Base-by-base conservation (phyloP, 805 yeast species). In the Lachancea mirantina region DNA sequence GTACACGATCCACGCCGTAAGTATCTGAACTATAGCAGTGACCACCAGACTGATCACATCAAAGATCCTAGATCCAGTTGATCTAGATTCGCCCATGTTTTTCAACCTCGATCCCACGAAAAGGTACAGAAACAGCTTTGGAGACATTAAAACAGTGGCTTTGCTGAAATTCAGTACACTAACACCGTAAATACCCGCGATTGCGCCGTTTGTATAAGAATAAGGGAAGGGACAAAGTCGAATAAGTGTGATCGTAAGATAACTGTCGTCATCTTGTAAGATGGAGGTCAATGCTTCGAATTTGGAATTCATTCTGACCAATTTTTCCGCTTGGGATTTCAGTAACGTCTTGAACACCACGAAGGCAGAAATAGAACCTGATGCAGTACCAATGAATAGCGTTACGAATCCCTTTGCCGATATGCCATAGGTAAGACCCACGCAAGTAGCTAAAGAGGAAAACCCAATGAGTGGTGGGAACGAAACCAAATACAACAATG, bases 401-500 rank as follows among this genome's bases (percentile, higher is more conserved):
- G 84, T 52, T 3, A 79, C 66, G 92, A 94, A 92, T 0, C 95
- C 96, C 26, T 64, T 52, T 26, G 65, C 58, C 8, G 77, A 67
- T 39, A 84, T 70, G 1, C 96, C 97, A 54, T 78, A 92, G 6
- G 80, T 70, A 72, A 85, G 75, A 2, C 97, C 98, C 4, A 76
- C 64, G 10, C 79, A 51, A 28, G 81, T 68, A 13, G 80, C 69
- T 13, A 83, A 55, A 14, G 78, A 67, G 4, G 89, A 70, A 59
- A 78, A 88, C 1, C 98, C 98, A 20, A 85, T 57, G 45, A 89
- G 42, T 1, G 97, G 98, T 2, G 98, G 97, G 63, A 89, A 88
- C 0, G 92, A 76, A 4, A 88, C 87, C 2, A 68, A 17, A 43
- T 79, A 71, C 3, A 87, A 57, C 28, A 78, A 53, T 4, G 57